Evolutionary conservation across 352 stramenopile species (phyloP).

Genomic region (Pythium aristosporum): DNA sequence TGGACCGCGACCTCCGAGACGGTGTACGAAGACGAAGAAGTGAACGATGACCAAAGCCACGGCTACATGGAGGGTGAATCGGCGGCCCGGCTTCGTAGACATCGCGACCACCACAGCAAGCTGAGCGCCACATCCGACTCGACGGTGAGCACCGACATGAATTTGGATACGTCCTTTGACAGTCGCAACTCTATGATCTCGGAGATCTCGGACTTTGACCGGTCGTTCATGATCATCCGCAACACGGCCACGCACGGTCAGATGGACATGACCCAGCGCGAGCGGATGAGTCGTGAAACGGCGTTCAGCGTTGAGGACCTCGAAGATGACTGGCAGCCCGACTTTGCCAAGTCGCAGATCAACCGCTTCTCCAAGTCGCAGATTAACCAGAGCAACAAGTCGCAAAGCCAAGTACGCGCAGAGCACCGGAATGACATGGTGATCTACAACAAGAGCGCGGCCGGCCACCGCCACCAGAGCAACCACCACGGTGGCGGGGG

Average conservation of each 20-base stretch:
- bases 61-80: background rate
- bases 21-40: constrained; percentile 20
- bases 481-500: background rate
- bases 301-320: constrained; percentile 19
- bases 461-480: background rate
- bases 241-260: constrained; percentile 1
- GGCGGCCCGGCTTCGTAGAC: background rate
- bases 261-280: background rate
- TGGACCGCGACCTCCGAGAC: constrained; percentile 13
- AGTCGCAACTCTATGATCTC: constrained; percentile 15
- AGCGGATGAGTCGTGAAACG: constrained; percentile 11
- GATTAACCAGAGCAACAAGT: background rate
- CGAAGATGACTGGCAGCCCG: constrained; percentile 17
- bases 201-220: constrained; percentile 22
- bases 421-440: constrained; percentile 12
- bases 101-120: constrained; percentile 10
- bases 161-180: constrained; percentile 13
- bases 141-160: constrained; percentile 10
- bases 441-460: constrained; percentile 9
- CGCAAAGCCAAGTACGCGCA: background rate
- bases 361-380: constrained; percentile 10
- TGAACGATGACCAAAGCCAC: background rate
- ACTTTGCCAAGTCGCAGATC: constrained; percentile 15
- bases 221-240: constrained; percentile 23
- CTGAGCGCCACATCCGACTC: constrained; percentile 14